These are phyloP conservation scores for Phytophthora melonis DNA, from an alignment of 352 stramenopile genomes.

Conservation along the genomic window DNA sequence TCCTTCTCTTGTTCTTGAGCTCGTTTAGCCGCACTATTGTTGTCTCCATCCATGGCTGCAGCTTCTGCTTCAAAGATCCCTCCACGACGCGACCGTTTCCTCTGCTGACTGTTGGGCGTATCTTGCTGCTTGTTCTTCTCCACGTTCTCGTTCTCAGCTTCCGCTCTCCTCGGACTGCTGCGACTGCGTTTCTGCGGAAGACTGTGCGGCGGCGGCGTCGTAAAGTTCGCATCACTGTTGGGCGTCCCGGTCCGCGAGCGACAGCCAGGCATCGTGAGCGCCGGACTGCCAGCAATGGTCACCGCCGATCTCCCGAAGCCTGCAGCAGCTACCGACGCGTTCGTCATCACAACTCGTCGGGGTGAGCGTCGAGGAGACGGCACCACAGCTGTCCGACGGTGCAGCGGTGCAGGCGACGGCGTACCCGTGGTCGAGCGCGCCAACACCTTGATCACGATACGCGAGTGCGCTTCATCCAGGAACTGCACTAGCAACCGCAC, in stretches of 20 bases:
- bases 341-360: conserved; percentile 27
- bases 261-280: conserved; percentile 28
- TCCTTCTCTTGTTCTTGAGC: conserved; percentile 38
- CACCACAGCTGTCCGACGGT: conserved; percentile 4
- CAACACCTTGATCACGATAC: conserved; percentile 53
- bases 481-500: conserved; percentile 66
- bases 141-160: conserved; percentile 30
- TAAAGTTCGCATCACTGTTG: conserved; percentile 18
- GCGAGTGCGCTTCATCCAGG: conserved; percentile 46
- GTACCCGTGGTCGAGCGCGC: conserved; percentile 5
- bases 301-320: conserved; percentile 25
- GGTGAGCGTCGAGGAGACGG: conserved; percentile 24
- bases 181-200: conserved; percentile 41
- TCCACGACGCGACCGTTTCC: conserved; percentile 46
- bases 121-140: conserved; percentile 32
- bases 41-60: conserved; percentile 20
- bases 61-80: conserved; percentile 31
- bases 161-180: conserved; percentile 25
- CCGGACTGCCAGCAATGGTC: conserved; percentile 28
- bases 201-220: conserved; percentile 27
- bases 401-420: conserved; percentile 20
- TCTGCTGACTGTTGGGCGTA: conserved; percentile 40
- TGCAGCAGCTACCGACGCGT: conserved; percentile 15
- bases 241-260: conserved; percentile 16
- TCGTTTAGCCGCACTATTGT: conserved; percentile 19